Conservation (phyloP, 139 green algal species). For the Tetradesmus lagerheimii region DNA sequence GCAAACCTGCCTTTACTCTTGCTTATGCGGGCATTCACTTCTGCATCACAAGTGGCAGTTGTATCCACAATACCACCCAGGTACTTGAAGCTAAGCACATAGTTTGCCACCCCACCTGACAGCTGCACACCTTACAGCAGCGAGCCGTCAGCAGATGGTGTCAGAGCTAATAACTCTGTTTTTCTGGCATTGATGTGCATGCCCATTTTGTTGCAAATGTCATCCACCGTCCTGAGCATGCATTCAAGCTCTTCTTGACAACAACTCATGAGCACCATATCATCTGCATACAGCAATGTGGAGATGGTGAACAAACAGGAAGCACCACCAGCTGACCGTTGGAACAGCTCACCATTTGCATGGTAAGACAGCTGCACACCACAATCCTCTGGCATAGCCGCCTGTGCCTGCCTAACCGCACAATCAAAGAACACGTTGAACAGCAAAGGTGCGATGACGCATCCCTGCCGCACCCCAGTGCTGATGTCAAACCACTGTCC, state of each 20-base stretch:
- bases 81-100: neutral
- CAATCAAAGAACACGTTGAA: slow-evolving; percentile 27
- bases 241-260: no score
- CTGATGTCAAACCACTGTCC: neutral
- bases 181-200: no score
- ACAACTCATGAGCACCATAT: neutral
- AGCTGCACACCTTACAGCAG: no score
- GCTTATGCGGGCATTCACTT: no score
- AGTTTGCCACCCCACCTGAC: neutral
- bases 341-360: neutral
- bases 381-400: no score
- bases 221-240: no score
- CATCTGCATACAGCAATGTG: neutral
- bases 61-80: neutral
- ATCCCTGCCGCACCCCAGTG: neutral
- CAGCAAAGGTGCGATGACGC: slow-evolving; percentile 4
- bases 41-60: neutral
- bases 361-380: no score
- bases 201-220: no score
- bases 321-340: neutral
- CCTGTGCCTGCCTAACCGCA: no score
- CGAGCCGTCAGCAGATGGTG: no score
- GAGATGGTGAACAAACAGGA: neutral
- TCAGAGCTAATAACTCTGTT: no score
- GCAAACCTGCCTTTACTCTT: no score